Evolutionary conservation across 2,329 filamentous ascomycete genomes (phyloP), one percentile per base, ranked within the genome.

Genomic region (Mollisiaceae sp.): DNA sequence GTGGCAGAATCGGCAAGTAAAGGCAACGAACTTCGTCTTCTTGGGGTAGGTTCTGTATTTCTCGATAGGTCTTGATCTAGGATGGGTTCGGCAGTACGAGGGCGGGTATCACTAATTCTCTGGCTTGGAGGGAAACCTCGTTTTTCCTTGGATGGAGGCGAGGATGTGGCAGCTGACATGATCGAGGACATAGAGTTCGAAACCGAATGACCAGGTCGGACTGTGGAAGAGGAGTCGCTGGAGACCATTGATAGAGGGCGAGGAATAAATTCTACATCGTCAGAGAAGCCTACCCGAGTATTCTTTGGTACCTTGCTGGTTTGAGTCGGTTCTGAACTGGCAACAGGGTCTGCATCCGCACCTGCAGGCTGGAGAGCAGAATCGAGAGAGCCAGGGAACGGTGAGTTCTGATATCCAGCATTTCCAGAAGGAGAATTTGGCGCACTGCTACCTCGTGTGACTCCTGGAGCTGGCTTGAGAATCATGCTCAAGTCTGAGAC

Each of bases 201-300:
- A 39, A 92, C 83, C 1, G 89, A 92, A 76, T 94, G 92, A 5
- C 88, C 86, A 3, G 85, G 85, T 32, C 71, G 68, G 20, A 89
- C 80, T 2, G 91, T 95, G 74, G 89, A 93, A 55, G 92, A 90
- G 0, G 92, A 93, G 75, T 95, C 93, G 22, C 89, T 94, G 1
- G 93, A 97, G 15, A 96, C 88, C 22, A 94, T 82, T 1, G 94
- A 97, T 20, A 96, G 79, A 0, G 94, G 93, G 12, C 92, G 86
- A 5, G 91, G 91, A 71, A 94, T 94, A 68, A 91, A 93, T 76
- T 96, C 92, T 35, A 96, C 83, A 12, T 87, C 91, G 69, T 96
- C 93, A 0, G 91, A 93, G 74, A 97, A 97, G 0, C 91, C 91
- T 55, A 97, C 93, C 14, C 91, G 84, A 50, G 88, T 85, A 66